Percentiles rank a stretch among this genome's conserved stretches.
Evolutionary conservation across 2,329 filamentous ascomycete genomes (phyloP).

Genomic region (Aureobasidium sp.): DNA sequence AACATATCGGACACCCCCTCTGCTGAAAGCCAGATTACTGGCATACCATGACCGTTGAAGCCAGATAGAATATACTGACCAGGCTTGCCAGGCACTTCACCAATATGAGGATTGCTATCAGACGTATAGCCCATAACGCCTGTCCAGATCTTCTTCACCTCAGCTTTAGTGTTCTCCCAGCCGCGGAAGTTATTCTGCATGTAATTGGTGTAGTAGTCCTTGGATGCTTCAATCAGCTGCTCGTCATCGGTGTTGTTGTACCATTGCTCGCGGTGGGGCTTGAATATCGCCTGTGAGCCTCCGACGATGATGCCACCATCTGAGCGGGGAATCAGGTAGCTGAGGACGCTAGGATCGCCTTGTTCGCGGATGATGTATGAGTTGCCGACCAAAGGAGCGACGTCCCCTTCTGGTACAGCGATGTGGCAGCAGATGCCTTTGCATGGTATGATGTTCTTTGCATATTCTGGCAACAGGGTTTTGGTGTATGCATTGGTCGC

Average conservation of each 20-base stretch:
- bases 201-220: conserved; percentile 41
- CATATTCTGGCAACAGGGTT: conserved; percentile 28
- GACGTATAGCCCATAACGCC: conserved; percentile 27
- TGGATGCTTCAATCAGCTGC: conserved; percentile 37
- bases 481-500: conserved; percentile 33
- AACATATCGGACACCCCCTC: conserved; percentile 40
- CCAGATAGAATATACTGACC: conserved; percentile 43
- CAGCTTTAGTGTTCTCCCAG: conserved; percentile 41
- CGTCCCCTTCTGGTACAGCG: conserved; percentile 17
- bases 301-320: conserved; percentile 43
- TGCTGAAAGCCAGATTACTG: conserved; percentile 36
- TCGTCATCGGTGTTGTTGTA: conserved; percentile 42
- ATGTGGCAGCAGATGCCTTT: conserved; percentile 27
- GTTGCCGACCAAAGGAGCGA: conserved; percentile 23
- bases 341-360: conserved; percentile 18
- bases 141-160: conserved; percentile 36
- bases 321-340: conserved; percentile 39
- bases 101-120: conserved; percentile 36
- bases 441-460: conserved; percentile 28
- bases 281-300: conserved; percentile 34
- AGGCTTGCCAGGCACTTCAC: conserved; percentile 34
- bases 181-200: conserved; percentile 44
- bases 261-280: conserved; percentile 34
- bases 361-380: conserved; percentile 25
- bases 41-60: conserved; percentile 49